Base-by-base conservation (phyloP, 345 rosid species). In the Abelmoschus esculentus region DNA sequence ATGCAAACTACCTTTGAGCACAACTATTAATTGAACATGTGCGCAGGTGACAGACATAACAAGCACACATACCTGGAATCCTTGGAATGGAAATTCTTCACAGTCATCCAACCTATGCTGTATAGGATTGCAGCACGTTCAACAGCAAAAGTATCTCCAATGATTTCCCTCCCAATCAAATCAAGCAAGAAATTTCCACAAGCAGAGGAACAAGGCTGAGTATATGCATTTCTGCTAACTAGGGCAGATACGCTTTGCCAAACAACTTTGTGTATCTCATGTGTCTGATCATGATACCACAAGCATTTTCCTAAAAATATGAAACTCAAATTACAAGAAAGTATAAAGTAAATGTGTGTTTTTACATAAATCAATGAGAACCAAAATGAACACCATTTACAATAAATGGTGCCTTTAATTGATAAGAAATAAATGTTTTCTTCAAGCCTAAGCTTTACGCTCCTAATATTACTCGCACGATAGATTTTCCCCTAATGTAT, bases 111-210 rank as follows among this genome's bases (percentile, higher is more conserved):
- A 77, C 93, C 80, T 55, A 90, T 62, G 47, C 71, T 71, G 80
- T 86, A 88, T 56, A 95, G 87, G 57, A 86, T 63, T 54, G 74
- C 74, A 44, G 96, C 96, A 62, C 86, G 90, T 71, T 95, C 96
- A 74, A 88, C 70, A 34, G 86, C 86, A 66, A 95, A 85, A 54
- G 80, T 72, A 81, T 91, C 93, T 56, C 79, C 82, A 28, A 76
- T 32, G 60, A 77, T 74, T 74, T 95, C 96, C 74, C 83, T 83
- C 50, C 83, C 93, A 47, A 90, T 80, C 73, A 86, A 78, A 72
- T 87, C 87, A 81, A 90, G 83, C 82, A 90, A 71, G 74, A 70
- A 68, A 9, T 73, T 19, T 44, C 68, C 67, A 0, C 77, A 70
- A 73, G 62, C 67, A 75, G 83, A 50, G 73, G 83, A 72, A 52